phyloP scores from a whole-genome alignment of 78 protist species.

The Thecamonas trahens region DNA sequence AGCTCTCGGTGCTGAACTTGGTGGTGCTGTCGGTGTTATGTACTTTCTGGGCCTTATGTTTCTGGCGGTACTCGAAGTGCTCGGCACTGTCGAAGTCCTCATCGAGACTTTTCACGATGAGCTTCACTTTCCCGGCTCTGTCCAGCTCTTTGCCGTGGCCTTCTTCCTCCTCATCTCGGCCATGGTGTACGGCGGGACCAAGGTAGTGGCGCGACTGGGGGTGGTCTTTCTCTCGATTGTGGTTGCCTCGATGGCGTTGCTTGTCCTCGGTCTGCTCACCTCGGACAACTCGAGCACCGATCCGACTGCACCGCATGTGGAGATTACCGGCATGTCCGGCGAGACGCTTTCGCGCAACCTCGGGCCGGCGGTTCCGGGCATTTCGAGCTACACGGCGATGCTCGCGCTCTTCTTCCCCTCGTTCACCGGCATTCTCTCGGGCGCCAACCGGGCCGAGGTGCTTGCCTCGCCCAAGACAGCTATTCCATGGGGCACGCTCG shows the following conservation, averaged over 20 bases:
- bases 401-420: slow-evolving; percentile 29
- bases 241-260: background rate
- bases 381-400: background rate
- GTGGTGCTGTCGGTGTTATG: too few species aligned
- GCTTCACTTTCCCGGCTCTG: too few species aligned
- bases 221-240: slow-evolving; percentile 9
- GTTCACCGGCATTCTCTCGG: slow-evolving; percentile 65
- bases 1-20: background rate
- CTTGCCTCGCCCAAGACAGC: slow-evolving; percentile 6
- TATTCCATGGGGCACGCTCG: slow-evolving; percentile 21
- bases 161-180: background rate
- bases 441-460: slow-evolving; percentile 57
- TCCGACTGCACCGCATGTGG: too few species aligned
- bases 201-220: background rate
- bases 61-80: too few species aligned
- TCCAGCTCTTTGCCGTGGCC: background rate
- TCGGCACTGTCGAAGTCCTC: too few species aligned
- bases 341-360: background rate
- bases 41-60: too few species aligned
- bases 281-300: too few species aligned
- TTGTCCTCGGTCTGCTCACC: slow-evolving; percentile 12
- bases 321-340: background rate
- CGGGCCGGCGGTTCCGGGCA: background rate
- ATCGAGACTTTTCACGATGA: too few species aligned
- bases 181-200: slow-evolving; percentile 12